Percentiles rank a stretch among this genome's conserved stretches.
Conservation (phyloP, 768 basidiomycete species). For the Coprinellus micaceus region DNA sequence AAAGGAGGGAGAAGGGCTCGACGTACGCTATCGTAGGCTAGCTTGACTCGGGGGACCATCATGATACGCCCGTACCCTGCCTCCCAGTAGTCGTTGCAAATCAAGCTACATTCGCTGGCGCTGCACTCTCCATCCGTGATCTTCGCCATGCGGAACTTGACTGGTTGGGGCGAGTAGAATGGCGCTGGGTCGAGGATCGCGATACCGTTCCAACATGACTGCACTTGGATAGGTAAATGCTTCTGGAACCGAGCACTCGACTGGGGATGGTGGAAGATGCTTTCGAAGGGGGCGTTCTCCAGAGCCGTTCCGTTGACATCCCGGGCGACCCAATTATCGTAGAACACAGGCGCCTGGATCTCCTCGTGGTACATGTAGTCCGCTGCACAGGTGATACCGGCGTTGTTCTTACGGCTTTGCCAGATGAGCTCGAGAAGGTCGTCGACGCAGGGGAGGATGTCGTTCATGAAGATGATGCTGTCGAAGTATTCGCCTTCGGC, state of each 20-base stretch:
- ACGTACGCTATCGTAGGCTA: conserved; percentile 88
- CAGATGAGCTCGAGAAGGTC: conserved; percentile 97
- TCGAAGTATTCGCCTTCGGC: conserved; percentile 93
- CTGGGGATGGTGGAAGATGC: conserved; percentile 81
- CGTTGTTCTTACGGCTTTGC: conserved; percentile 90
- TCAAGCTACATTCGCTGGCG: conserved; percentile 91
- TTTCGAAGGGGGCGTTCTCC: conserved; percentile 96
- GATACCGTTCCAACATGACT: conserved; percentile 98
- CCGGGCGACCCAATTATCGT: conserved; percentile 97
- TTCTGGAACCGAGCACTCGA: conserved; percentile 81
- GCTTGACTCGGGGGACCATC: conserved; percentile 95
- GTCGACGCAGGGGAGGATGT: conserved; percentile 95
- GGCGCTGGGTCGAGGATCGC: conserved; percentile 94
- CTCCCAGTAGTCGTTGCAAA: conserved; percentile 98
- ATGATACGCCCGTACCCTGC: conserved; percentile 94
- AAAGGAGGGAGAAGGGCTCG: background rate
- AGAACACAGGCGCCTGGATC: conserved; percentile 90
- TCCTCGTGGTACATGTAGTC: conserved; percentile 99
- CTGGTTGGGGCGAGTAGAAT: conserved; percentile 87
- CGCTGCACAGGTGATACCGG: conserved; percentile 95
- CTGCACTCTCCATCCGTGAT: conserved; percentile 89
- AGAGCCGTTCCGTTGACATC: conserved; percentile 98
- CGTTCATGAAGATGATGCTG: conserved; percentile 98
- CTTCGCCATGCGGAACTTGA: conserved; percentile 93
- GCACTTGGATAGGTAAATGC: conserved; percentile 93